Evolutionary conservation across 495 filamentous ascomycete species (phyloP).

Genomic region (Ascodesmis nigricans): DNA sequence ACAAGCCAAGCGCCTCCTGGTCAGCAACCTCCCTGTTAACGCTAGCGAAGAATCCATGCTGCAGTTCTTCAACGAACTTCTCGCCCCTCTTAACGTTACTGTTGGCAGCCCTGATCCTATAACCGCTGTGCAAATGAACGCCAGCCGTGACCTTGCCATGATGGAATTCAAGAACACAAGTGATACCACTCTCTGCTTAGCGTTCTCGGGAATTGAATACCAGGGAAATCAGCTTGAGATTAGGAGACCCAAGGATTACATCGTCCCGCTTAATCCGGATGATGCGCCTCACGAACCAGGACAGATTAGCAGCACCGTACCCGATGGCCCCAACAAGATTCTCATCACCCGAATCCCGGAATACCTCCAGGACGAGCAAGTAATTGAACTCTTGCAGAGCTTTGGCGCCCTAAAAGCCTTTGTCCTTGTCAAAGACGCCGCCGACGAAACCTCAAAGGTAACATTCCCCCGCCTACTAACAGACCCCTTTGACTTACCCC

Average conservation of each 20-base stretch:
- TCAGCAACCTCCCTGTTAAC: slow-evolving; percentile 51
- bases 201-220: slow-evolving; percentile 76
- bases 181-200: slow-evolving; percentile 78
- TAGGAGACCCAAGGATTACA: slow-evolving; percentile 88
- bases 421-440: slow-evolving; percentile 66
- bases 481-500: slow-evolving; percentile 6
- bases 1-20: slow-evolving; percentile 76
- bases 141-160: slow-evolving; percentile 56
- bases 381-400: slow-evolving; percentile 65
- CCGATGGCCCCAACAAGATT: slow-evolving; percentile 88
- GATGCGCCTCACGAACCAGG: slow-evolving; percentile 53
- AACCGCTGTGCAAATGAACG: slow-evolving; percentile 60
- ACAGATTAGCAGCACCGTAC: slow-evolving; percentile 53
- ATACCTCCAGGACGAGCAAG: slow-evolving; percentile 73
- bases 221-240: slow-evolving; percentile 60
- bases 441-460: slow-evolving; percentile 74
- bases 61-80: slow-evolving; percentile 84
- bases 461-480: slow-evolving; percentile 16
- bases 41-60: slow-evolving; percentile 48
- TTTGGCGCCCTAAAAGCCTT: slow-evolving; percentile 92
- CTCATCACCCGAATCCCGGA: slow-evolving; percentile 70
- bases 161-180: slow-evolving; percentile 72
- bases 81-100: slow-evolving; percentile 84
- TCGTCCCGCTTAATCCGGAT: slow-evolving; percentile 62
- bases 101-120: slow-evolving; percentile 59